Percentiles rank a stretch among this genome's conserved stretches.
phyloP scores from a whole-genome alignment of 2,329 filamentous ascomycete species.

The Colletotrichum trifolii region DNA sequence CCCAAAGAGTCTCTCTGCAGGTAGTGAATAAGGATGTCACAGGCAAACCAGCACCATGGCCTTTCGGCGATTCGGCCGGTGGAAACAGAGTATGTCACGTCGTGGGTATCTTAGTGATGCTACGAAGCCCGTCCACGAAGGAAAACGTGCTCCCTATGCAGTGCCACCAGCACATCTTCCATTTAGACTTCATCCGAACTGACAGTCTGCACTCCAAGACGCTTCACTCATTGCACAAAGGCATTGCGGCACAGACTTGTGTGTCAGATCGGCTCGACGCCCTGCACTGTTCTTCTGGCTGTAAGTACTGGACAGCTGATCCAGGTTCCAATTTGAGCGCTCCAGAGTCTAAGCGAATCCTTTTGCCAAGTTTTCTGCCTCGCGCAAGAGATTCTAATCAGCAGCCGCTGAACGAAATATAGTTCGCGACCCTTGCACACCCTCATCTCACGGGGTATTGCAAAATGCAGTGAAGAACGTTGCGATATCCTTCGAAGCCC shows the following conservation, averaged over 20 bases:
- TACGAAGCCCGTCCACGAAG: conserved; percentile 12
- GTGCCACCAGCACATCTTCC: conserved; percentile 15
- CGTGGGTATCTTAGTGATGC: background rate
- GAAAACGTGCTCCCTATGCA: conserved; percentile 21
- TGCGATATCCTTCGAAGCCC: conserved; percentile 15
- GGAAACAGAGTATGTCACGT: background rate
- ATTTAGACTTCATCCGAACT: conserved; percentile 1
- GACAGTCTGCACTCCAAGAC: conserved; percentile 3
- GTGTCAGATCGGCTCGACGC: conserved; percentile 16
- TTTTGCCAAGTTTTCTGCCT: conserved; percentile 2
- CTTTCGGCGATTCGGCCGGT: background rate
- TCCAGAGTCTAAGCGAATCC: conserved; percentile 4
- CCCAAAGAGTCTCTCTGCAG: background rate
- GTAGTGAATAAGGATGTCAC: background rate
- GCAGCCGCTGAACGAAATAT: conserved; percentile 6
- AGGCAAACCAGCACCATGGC: conserved; percentile 3
- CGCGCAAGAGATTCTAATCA: conserved; percentile 15
- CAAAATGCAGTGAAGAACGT: background rate
- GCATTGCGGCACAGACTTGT: background rate
- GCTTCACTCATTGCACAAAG: conserved; percentile 15
- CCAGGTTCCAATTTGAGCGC: background rate
- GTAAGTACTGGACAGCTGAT: background rate
- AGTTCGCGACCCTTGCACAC: conserved; percentile 1
- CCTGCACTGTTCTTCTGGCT: conserved; percentile 3
- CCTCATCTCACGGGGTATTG: background rate